Base-by-base conservation (phyloP, 345 rosid species). In the Diplotaxis tenuifolia region DNA sequence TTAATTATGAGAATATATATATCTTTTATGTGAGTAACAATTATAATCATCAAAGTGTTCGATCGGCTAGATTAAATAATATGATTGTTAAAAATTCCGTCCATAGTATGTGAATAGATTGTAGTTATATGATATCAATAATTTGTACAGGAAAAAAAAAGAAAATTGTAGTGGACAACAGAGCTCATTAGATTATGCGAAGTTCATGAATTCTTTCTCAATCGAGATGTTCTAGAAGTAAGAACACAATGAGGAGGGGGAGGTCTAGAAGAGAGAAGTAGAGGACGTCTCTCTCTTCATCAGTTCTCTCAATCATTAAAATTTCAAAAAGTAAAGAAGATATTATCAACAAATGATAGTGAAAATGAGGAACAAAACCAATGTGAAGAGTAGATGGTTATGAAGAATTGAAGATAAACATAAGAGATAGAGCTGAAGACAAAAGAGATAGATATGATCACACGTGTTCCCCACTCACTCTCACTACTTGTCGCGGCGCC, bases 381-480 rank as follows among this genome's bases (percentile, higher is more conserved):
- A 25, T 2, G 12, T 40, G 65, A 62, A n/a, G n/a, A n/a, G n/a
- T n/a, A 52, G 73, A 75, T 60, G 23, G 53, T 67, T 50, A 34
- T 59, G 62, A 2, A 49, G 22, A 49, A 49, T 16, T 49, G 54
- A 50, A 22, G 79, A 69, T 75, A 69, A 20, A 69, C 70, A 75
- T 19, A 9, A 50, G 23, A 50, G 56, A 50, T 53, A 21, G 57
- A 53, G 28, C 15, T 15, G 28, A 22, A n/a, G n/a, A 53, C 25
- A 47, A 20, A 21, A 14, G 58, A 64, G 79, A 64, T 76, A 70
- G 4, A 76, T 70, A 68, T 62, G 70, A 62, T 68, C 59, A 64
- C 67, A 70, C 79, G 79, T 76, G 79, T 64, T 47, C 23, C 20
- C 71, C 79, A 76, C 79, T 75, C 22, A 2, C 50, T 53, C 38